Evolutionary conservation across 2,329 filamentous ascomycete genomes (phyloP).

Genomic region (Apiospora kogelbergensis): DNA sequence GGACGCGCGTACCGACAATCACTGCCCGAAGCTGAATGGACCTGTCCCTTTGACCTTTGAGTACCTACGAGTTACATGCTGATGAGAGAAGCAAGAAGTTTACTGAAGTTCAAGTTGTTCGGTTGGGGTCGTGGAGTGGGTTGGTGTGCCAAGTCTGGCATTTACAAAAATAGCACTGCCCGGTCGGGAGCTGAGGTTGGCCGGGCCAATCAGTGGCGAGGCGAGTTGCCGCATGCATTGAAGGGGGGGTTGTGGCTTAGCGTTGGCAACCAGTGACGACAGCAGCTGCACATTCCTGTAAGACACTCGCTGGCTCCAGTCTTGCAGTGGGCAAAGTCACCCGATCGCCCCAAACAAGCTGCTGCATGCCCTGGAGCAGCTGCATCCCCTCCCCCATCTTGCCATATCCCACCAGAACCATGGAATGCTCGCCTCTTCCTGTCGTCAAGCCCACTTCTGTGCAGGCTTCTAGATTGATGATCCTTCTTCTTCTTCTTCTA

Average conservation of each 20-base stretch:
- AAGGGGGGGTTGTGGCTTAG: slow-evolving; percentile 1
- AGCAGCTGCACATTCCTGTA: background rate
- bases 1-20: background rate
- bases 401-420: background rate
- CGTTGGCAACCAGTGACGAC: background rate
- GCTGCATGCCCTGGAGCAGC: too few species aligned
- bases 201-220: background rate
- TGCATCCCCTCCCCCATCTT: background rate
- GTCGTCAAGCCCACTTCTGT: background rate
- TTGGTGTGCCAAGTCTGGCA: too few species aligned
- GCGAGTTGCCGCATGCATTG: background rate
- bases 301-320: background rate
- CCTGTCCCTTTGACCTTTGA: background rate
- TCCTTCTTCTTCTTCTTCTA: background rate
- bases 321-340: background rate
- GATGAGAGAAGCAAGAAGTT: too few species aligned
- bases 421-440: background rate
- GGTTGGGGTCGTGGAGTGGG: too few species aligned
- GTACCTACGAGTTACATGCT: too few species aligned
- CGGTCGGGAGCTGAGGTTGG: background rate
- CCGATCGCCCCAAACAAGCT: background rate
- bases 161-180: background rate
- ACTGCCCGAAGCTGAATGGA: background rate
- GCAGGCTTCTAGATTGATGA: background rate
- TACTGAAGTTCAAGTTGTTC: too few species aligned